A percentile compares a stretch with the other conserved stretches of the same genome.
Conservation (phyloP, 805 yeast species). For the Metschnikowia similis region DNA sequence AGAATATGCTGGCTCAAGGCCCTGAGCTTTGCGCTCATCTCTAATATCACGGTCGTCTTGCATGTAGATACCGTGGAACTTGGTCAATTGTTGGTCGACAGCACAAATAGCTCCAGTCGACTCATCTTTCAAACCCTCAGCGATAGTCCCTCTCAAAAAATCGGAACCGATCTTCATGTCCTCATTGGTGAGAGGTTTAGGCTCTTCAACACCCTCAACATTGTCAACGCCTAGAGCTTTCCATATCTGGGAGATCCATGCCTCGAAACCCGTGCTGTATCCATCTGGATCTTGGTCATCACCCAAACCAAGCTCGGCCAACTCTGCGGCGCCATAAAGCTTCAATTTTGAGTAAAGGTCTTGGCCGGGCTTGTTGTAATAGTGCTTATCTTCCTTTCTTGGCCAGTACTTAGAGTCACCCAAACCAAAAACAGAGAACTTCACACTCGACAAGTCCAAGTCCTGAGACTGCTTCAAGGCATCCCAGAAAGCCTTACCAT, state of each 20-base stretch:
- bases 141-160: constrained; percentile 89
- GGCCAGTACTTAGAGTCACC: constrained; percentile 95
- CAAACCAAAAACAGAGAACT: constrained; percentile 65
- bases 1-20: constrained; percentile 92
- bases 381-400: constrained; percentile 89
- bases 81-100: constrained; percentile 87
- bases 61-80: constrained; percentile 97
- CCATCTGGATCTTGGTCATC: constrained; percentile 99
- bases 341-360: constrained; percentile 65
- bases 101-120: constrained; percentile 91
- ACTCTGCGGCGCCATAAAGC: constrained; percentile 67
- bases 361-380: constrained; percentile 85
- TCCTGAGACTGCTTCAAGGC: constrained; percentile 57
- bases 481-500: constrained; percentile 77
- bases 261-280: constrained; percentile 81
- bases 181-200: constrained; percentile 88
- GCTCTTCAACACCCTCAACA: constrained; percentile 80
- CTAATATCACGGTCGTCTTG: constrained; percentile 97
- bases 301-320: constrained; percentile 80
- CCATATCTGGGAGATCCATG: constrained; percentile 86
- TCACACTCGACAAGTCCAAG: constrained; percentile 56
- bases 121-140: constrained; percentile 73
- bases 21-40: constrained; percentile 87
- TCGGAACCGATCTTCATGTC: constrained; percentile 88
- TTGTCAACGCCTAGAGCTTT: constrained; percentile 81